Conservation (phyloP, 1,284 basidiomycete genomes). For the Hemileia vastatrix region DNA sequence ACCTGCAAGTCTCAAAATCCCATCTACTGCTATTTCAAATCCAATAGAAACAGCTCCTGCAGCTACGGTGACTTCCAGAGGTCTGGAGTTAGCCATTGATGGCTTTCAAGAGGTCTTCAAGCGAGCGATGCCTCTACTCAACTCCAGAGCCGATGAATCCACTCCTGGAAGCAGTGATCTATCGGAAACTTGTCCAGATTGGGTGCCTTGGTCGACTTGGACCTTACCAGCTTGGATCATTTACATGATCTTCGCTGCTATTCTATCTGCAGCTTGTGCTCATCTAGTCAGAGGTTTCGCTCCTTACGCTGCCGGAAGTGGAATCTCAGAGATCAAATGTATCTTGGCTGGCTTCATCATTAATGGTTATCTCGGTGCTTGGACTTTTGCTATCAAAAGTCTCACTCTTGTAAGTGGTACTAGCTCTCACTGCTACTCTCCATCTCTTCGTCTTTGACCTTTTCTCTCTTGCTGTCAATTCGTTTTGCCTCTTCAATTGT, state of each 20-base stretch:
- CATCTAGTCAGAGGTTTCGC: slow-evolving; percentile 80
- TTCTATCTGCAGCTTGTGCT: slow-evolving; percentile 45
- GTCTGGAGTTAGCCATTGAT: too few species aligned
- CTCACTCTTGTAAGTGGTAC: slow-evolving; percentile 54
- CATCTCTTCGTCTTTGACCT: too few species aligned
- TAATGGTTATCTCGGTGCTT: slow-evolving; percentile 81
- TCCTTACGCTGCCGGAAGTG: slow-evolving; percentile 91
- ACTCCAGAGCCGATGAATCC: slow-evolving; percentile 19
- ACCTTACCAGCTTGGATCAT: slow-evolving; percentile 65
- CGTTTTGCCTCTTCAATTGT: neutral
- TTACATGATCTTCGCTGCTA: slow-evolving; percentile 77
- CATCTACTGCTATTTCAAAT: slow-evolving; percentile 22
- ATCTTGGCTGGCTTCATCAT: slow-evolving; percentile 94
- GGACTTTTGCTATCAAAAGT: slow-evolving; percentile 84
- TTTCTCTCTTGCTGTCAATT: neutral
- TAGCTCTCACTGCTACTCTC: neutral
- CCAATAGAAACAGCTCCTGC: neutral
- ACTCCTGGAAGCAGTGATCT: slow-evolving; percentile 3
- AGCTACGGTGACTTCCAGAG: neutral
- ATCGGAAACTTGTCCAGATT: slow-evolving; percentile 73
- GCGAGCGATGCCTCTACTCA: neutral
- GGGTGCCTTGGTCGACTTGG: slow-evolving; percentile 82
- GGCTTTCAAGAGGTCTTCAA: slow-evolving; percentile 56
- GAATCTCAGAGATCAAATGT: slow-evolving; percentile 97
- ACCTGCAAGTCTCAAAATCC: slow-evolving; percentile 26